phyloP scores from a whole-genome alignment of 1,139 yeast genomes.

The Arxiozyma heterogenica region DNA sequence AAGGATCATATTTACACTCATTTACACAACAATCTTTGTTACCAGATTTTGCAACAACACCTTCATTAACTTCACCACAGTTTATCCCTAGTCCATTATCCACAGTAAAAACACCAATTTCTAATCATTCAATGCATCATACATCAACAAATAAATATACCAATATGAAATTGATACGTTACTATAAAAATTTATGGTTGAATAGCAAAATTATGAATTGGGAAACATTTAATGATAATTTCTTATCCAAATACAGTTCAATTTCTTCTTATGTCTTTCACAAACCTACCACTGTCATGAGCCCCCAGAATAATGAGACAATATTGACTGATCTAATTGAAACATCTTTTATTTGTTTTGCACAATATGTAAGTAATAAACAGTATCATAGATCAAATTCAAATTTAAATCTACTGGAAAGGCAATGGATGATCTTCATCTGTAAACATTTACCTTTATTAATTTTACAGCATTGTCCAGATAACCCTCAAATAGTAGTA shows the following conservation, averaged over 20 bases:
- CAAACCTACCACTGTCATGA: conserved; percentile 7
- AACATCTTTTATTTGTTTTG: conserved; percentile 30
- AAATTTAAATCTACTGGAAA: conserved; percentile 24
- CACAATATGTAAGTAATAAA: conserved; percentile 30
- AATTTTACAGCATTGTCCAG: conserved; percentile 20
- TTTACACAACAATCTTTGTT: background rate
- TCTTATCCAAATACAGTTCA: conserved; percentile 23
- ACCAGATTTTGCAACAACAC: conserved; percentile 19
- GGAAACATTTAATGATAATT: conserved; percentile 21
- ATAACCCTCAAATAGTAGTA: conserved; percentile 18
- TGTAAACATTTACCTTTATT: conserved; percentile 27
- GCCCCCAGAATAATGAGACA: conserved; percentile 12
- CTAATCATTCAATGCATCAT: conserved; percentile 8
- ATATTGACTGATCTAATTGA: conserved; percentile 27
- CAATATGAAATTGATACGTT: conserved; percentile 26
- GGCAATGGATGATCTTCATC: conserved; percentile 28
- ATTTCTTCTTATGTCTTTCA: conserved; percentile 19
- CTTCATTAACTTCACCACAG: conserved; percentile 29
- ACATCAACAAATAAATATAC: conserved; percentile 16
- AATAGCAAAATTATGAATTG: conserved; percentile 27
- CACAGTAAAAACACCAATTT: conserved; percentile 14
- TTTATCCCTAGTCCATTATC: conserved; percentile 21
- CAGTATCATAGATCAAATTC: conserved; percentile 29
- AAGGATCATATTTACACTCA: conserved; percentile 2
- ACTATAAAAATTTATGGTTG: conserved; percentile 30